These are phyloP conservation scores for Lithospermum erythrorhizon DNA, from an alignment of 257 asterid genomes.

Conservation along the genomic window DNA sequence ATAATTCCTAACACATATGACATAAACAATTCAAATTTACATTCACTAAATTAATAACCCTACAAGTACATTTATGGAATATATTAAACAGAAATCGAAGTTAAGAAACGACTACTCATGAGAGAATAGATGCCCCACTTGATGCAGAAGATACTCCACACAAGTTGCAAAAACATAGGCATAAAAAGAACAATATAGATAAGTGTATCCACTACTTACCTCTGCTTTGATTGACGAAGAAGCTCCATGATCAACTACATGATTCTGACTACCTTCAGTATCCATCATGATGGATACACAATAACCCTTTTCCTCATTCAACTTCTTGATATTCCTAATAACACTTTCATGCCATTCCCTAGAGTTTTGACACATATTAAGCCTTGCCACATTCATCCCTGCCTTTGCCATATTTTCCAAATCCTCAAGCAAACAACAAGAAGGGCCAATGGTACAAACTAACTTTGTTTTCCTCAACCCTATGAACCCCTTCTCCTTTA, in stretches of 20 bases:
- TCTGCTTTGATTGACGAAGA: constrained; percentile 80
- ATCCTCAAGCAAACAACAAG: constrained; percentile 51
- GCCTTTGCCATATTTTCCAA: constrained; percentile 67
- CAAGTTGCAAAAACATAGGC: too few species aligned
- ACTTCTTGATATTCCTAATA: constrained; percentile 55
- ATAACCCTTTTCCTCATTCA: constrained; percentile 62
- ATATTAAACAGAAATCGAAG: too few species aligned
- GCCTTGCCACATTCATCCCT: constrained; percentile 88
- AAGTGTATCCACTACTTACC: constrained; percentile 24
- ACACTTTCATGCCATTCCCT: constrained; percentile 75
- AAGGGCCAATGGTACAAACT: constrained; percentile 79
- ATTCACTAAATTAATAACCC: too few species aligned
- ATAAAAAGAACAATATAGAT: not conserved
- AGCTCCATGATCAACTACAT: constrained; percentile 72
- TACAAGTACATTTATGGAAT: too few species aligned
- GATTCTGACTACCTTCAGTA: constrained; percentile 69
- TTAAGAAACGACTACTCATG: too few species aligned
- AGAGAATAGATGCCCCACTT: too few species aligned
- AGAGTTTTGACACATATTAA: constrained; percentile 67
- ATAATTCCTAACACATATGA: too few species aligned
- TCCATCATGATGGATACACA: constrained; percentile 85
- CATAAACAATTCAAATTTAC: too few species aligned
- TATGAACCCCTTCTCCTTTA: constrained; percentile 64
- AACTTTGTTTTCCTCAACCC: constrained; percentile 86
- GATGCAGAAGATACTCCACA: too few species aligned